These are phyloP conservation scores for Medicago lupulina DNA, from an alignment of 306 rosid species.

Conservation along the genomic window DNA sequence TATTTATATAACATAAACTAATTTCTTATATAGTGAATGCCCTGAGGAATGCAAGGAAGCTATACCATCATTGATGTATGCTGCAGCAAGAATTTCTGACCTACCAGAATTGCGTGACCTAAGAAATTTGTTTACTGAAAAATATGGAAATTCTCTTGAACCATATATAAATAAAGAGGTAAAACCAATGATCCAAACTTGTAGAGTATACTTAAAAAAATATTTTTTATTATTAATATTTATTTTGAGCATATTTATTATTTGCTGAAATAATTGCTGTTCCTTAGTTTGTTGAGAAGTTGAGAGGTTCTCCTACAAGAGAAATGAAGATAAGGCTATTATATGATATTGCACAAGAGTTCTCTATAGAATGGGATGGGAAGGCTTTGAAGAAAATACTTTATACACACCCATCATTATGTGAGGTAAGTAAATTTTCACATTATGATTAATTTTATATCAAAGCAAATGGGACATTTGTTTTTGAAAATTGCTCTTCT, in stretches of 20 bases:
- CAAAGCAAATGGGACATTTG: not conserved
- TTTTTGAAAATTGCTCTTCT: no score
- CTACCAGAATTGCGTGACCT: constrained; percentile 81
- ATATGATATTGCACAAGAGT: constrained; percentile 71
- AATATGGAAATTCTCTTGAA: constrained; percentile 64
- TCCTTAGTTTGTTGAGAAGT: constrained; percentile 64
- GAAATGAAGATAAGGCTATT: constrained; percentile 69
- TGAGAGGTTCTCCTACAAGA: constrained; percentile 52
- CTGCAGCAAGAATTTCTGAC: constrained; percentile 75
- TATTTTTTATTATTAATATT: not conserved
- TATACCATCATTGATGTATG: constrained; percentile 68
- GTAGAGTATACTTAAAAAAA: no score
- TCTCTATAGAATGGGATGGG: constrained; percentile 70
- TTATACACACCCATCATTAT: constrained; percentile 44
- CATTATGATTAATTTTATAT: not conserved
- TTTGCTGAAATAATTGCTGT: constrained; percentile 28
- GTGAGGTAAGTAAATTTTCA: constrained; percentile 50
- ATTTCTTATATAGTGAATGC: constrained; percentile 60
- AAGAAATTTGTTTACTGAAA: constrained; percentile 59
- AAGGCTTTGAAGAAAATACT: constrained; percentile 60
- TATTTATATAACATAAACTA: not conserved
- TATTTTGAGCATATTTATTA: not conserved
- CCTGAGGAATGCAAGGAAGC: constrained; percentile 95
- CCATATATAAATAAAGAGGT: constrained; percentile 69
- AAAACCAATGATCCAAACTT: not conserved